Base-by-base conservation (phyloP, 306 rosid species). In the Calophaca sinica region DNA sequence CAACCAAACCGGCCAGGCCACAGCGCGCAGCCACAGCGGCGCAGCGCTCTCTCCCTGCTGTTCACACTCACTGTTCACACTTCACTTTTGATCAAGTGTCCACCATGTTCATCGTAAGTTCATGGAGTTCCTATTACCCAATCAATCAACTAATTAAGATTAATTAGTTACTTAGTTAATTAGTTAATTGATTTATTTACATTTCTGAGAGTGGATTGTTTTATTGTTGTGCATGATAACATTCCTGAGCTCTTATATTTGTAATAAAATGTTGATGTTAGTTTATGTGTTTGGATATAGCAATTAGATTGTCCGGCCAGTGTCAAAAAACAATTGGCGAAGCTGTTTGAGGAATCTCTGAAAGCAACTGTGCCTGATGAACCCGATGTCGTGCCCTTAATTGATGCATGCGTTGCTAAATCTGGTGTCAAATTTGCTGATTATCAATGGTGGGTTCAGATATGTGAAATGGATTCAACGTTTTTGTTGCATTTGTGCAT, bases 401-500 rank as follows among this genome's bases (percentile, higher is more conserved):
- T 94, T 70, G 96, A 87, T 38, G 77, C 94, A 31, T 93, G 87
- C 42, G 64, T 81, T 15, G 97, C 77, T 3, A 89, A 84, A 45
- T 80, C 80, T 66, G 97, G 97, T 48, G 94, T 69, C 0, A 89
- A 81, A 49, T 84, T 81, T 50, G 96, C 94, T 7, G 97, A 93
- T 81, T 93, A 91, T 68, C 97, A 93, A 75, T 93, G 98, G 98
- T 93, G 64, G 45, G 68, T 33, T 72, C 8, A 35, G 29, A 20
- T 35, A 6, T 61, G 0, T 62, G 3, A 38, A 7, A 36, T 13
- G 1, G 4, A n/a, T 13, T 61, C 6, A 7, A 3, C 3, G 4
- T 62, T 38, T 62, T 62, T 14, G 32, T 39, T 38, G 11, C 7
- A 14, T 2, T 8, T 38, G 8, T 62, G 12, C 6, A 38, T 15